Evolutionary conservation across 108 stramenopile genomes (phyloP).

Genomic region (Nitzschia sp.): DNA sequence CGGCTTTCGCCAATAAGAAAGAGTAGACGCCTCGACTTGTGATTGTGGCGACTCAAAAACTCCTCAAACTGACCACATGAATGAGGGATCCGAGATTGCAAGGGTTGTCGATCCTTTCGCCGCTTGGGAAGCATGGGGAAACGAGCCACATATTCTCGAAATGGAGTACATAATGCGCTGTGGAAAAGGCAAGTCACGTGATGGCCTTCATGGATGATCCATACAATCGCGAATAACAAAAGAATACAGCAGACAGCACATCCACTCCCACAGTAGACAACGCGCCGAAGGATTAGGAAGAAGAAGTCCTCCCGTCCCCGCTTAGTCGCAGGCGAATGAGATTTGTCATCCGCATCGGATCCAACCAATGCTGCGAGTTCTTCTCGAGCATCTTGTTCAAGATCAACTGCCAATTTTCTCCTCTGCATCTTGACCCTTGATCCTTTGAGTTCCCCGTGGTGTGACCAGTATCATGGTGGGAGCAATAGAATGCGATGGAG

Average conservation of each 20-base stretch:
- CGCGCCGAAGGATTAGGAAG: neutral
- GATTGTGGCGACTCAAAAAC: neutral
- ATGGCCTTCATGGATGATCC: slow-evolving; percentile 1
- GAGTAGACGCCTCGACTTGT: neutral
- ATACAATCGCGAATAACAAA: neutral
- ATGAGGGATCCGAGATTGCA: neutral
- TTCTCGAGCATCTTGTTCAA: no score
- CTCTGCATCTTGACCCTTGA: no score
- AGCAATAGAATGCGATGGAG: no score
- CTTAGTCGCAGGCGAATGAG: neutral
- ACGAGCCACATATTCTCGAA: neutral
- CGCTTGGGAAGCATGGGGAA: slow-evolving; percentile 2
- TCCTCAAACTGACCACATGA: neutral
- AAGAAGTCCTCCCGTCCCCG: no score
- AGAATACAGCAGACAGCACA: neutral
- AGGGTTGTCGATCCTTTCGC: neutral
- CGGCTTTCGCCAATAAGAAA: neutral
- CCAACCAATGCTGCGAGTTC: no score
- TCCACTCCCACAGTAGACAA: neutral
- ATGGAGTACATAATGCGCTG: slow-evolving; percentile 2
- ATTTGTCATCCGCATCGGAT: neutral
- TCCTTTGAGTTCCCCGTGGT: no score
- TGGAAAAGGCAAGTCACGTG: neutral
- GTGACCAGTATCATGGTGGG: no score
- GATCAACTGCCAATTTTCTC: no score